A percentile compares a stretch with the other conserved stretches of the same genome.
Conservation (phyloP, 208 protist species). For the Porcisia deanei region DNA sequence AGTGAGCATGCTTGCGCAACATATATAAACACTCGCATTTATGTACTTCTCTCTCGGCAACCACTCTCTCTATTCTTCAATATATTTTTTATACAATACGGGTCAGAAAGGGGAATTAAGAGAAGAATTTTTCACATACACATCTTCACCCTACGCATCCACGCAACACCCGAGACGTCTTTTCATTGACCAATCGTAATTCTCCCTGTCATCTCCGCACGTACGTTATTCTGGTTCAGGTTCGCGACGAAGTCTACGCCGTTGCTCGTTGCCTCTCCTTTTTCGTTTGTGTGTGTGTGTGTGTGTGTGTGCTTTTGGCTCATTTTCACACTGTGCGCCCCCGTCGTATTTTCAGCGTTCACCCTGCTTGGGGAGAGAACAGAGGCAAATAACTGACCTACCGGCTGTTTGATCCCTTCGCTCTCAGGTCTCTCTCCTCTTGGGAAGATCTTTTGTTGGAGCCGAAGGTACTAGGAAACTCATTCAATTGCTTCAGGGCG, state of each 20-base stretch:
- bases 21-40: background rate
- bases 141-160: background rate
- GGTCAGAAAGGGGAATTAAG: background rate
- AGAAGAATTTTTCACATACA: background rate
- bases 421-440: background rate
- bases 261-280: background rate
- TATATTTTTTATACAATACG: background rate
- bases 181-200: background rate
- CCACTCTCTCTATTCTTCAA: background rate
- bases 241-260: background rate
- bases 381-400: background rate
- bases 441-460: background rate
- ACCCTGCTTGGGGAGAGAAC: background rate
- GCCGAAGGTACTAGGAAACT: background rate
- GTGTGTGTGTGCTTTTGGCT: background rate
- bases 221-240: background rate
- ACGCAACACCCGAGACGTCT: background rate
- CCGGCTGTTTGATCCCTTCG: background rate
- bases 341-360: background rate
- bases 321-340: background rate
- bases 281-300: background rate
- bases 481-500: background rate
- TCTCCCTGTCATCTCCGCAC: background rate
- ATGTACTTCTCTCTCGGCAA: background rate
- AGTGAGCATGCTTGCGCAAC: background rate